These are phyloP conservation scores for Knufia petricola DNA, from an alignment of 2,329 filamentous ascomycete genomes.

Conservation along the genomic window DNA sequence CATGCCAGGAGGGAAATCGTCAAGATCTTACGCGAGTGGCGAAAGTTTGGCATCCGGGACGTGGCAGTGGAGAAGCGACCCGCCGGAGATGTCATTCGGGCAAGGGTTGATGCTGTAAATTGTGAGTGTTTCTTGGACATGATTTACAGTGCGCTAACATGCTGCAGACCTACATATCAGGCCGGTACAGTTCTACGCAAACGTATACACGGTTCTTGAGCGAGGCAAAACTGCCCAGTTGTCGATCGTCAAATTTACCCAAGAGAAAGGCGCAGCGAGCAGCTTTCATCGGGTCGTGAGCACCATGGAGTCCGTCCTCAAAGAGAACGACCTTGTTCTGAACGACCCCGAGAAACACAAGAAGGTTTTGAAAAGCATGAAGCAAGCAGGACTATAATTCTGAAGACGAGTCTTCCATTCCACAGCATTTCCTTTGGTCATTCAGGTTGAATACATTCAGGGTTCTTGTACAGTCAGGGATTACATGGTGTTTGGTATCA, in stretches of 20 bases:
- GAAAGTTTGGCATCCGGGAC: slow-evolving; percentile 68
- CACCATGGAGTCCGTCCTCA: slow-evolving; percentile 61
- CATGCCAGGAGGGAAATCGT: slow-evolving; percentile 68
- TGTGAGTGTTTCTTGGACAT: slow-evolving; percentile 47
- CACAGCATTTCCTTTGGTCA: neutral
- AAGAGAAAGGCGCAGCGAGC: slow-evolving; percentile 83
- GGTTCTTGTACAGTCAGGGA: neutral
- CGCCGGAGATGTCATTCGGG: slow-evolving; percentile 60
- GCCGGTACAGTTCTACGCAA: slow-evolving; percentile 75
- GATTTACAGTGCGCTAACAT: slow-evolving; percentile 18
- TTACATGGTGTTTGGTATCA: neutral
- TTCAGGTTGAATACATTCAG: neutral
- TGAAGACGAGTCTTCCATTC: neutral
- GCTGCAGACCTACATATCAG: slow-evolving; percentile 64
- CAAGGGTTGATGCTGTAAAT: slow-evolving; percentile 64
- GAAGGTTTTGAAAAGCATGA: slow-evolving; percentile 48
- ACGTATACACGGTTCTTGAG: slow-evolving; percentile 83
- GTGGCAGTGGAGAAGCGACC: slow-evolving; percentile 68
- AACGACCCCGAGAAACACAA: slow-evolving; percentile 55
- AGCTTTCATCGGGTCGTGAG: slow-evolving; percentile 79
- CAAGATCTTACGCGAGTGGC: slow-evolving; percentile 68
- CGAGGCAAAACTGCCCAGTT: slow-evolving; percentile 68
- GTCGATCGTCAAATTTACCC: slow-evolving; percentile 74
- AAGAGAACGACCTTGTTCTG: slow-evolving; percentile 56
- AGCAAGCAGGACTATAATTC: slow-evolving; percentile 19